These are phyloP conservation scores for Apiospora malaysiana DNA, from an alignment of 2,329 filamentous ascomycete species.

Conservation along the genomic window DNA sequence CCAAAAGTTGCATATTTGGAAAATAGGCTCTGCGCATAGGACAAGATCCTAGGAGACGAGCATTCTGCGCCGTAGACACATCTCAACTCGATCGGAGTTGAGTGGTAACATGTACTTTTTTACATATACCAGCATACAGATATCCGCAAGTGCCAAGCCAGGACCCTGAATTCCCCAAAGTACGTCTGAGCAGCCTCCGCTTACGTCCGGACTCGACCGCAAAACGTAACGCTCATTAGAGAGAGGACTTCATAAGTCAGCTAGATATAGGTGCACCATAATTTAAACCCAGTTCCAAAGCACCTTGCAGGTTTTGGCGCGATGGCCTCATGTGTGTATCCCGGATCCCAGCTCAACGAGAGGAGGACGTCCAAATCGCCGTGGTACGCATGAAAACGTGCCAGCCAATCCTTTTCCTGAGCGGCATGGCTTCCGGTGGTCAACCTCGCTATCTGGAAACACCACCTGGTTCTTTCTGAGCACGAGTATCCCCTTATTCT, in stretches of 20 bases:
- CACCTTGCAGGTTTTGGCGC: slow-evolving; percentile 10
- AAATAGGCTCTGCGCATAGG: background rate
- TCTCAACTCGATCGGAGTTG: background rate
- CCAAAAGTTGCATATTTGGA: background rate
- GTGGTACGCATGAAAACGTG: background rate
- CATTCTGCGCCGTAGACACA: background rate
- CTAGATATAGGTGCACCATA: slow-evolving; percentile 6
- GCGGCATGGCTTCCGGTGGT: background rate
- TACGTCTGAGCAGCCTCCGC: background rate
- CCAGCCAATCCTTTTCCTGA: background rate
- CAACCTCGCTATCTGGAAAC: background rate
- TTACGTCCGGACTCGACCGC: background rate
- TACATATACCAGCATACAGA: background rate
- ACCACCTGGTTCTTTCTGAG: background rate
- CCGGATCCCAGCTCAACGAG: background rate
- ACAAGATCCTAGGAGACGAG: background rate
- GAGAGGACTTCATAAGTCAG: background rate
- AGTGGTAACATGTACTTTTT: background rate
- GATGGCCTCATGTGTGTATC: slow-evolving; percentile 10
- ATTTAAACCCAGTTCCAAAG: background rate
- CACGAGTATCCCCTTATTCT: background rate
- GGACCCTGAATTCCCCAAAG: slow-evolving; percentile 7
- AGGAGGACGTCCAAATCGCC: background rate
- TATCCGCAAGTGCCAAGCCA: slow-evolving; percentile 1
- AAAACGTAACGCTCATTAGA: background rate